These are phyloP conservation scores for Chlamydomonas applanata DNA, from an alignment of 139 green algal species.

Conservation along the genomic window DNA sequence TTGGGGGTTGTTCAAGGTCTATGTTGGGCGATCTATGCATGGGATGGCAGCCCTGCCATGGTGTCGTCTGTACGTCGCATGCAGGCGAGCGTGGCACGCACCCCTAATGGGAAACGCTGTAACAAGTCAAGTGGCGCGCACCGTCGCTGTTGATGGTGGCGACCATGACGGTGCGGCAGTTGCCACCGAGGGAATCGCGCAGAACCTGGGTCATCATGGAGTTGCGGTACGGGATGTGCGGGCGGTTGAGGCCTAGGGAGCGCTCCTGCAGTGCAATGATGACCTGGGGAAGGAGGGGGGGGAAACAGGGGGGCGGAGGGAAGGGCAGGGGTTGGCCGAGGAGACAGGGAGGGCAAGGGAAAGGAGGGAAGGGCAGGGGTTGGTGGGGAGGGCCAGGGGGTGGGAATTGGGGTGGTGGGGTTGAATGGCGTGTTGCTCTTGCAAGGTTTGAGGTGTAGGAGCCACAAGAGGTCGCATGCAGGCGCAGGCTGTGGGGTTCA, in stretches of 20 bases:
- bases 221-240: constrained; percentile 90
- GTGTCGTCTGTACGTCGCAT: too few species aligned
- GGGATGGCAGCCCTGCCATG: too few species aligned
- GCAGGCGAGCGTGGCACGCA: too few species aligned
- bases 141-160: constrained; percentile 57
- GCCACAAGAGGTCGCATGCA: too few species aligned
- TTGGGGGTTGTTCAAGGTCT: too few species aligned
- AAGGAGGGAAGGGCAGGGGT: too few species aligned
- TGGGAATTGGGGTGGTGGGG: background rate
- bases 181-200: constrained; percentile 79
- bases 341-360: too few species aligned
- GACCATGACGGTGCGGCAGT: constrained; percentile 85
- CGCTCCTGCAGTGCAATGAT: constrained; percentile 76
- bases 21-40: too few species aligned
- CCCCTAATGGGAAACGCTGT: too few species aligned
- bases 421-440: too few species aligned
- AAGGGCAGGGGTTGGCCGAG: background rate
- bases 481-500: too few species aligned
- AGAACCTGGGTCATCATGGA: constrained; percentile 78
- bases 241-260: constrained; percentile 50
- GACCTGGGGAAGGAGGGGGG: constrained; percentile 20
- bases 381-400: background rate
- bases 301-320: background rate
- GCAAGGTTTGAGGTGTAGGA: too few species aligned
- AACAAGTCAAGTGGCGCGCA: constrained; percentile 16